phyloP scores from a whole-genome alignment of 352 stramenopile genomes.

The Saprolegnia diclina region DNA sequence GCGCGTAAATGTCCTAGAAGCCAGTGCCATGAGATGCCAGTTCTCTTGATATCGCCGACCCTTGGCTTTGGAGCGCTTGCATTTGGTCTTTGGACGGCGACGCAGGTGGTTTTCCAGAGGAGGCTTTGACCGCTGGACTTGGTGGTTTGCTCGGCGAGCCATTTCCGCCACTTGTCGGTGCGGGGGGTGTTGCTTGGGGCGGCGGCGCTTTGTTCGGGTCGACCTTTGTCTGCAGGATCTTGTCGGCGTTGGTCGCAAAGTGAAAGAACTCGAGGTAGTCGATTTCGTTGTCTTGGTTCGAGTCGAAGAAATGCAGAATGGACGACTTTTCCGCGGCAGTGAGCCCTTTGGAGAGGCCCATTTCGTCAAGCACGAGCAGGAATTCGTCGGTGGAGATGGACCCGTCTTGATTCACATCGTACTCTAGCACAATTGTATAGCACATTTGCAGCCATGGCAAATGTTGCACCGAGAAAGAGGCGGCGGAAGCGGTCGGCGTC shows the following conservation, averaged over 20 bases:
- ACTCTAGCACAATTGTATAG: constrained; percentile 26
- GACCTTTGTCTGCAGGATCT: constrained; percentile 13
- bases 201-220: constrained; percentile 7
- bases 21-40: neutral
- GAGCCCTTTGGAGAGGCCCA: constrained; percentile 54
- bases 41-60: constrained; percentile 12
- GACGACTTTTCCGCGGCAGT: constrained; percentile 54
- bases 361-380: constrained; percentile 53
- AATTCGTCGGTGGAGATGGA: constrained; percentile 60
- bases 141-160: neutral
- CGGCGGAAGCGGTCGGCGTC: constrained; percentile 43
- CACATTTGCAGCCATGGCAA: neutral
- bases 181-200: neutral
- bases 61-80: constrained; percentile 14
- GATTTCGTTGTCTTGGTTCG: constrained; percentile 53
- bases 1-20: constrained; percentile 2
- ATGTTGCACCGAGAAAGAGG: constrained; percentile 36
- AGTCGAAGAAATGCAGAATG: constrained; percentile 64
- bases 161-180: neutral
- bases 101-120: neutral
- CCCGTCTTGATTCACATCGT: constrained; percentile 48
- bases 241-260: constrained; percentile 39
- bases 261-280: constrained; percentile 62
- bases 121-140: neutral
- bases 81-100: constrained; percentile 21